Evolutionary conservation across 768 basidiomycete species (phyloP), one percentile per base, ranked within the genome.

Genomic region (Lactarius deliciosus): DNA sequence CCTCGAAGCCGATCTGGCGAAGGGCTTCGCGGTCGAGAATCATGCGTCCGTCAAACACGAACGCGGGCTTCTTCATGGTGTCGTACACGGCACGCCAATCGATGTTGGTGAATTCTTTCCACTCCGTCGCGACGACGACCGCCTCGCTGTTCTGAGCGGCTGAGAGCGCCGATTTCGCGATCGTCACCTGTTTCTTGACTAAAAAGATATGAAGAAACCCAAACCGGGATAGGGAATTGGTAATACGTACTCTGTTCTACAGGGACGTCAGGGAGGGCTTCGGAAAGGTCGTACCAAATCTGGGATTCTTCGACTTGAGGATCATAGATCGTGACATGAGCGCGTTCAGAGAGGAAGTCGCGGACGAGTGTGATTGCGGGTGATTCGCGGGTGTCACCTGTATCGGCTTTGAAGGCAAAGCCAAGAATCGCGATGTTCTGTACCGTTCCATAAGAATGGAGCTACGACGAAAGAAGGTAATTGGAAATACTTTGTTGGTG

Each of bases 381-480:
- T 3, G 94, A 96, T 81, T 98, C 97, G 77, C 97, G 94, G 45
- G 97, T 99, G 76, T 99, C 97, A 67, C 97, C 97, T 15, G 97
- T 99, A 77, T 98, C 96, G 53, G 97, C 96, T 82, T 98, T 98
- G 88, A 98, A 98, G 4, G 96, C 97, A 77, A 98, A 99, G 13
- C 96, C 96, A 53, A 99, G 88, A 56, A 99, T 92, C 54, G 97
- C 93, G 73, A 99, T 96, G 74, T 87, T 88, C 94, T 89, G 64
- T 45, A 38, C 61, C 28, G 13, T 36, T 54, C 25, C 13, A 25
- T 32, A 38, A 25, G 45, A 40, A 38, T 54, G 11, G 28, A 64
- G 7, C 13, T 41, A 58, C 22, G 18, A 60, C 55, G n/a, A 20
- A 32, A 8, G 50, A 15, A 15, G 34, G 34, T 30, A 62, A 60